Evolutionary conservation across 352 stramenopile genomes (phyloP), one percentile per base, ranked within the genome.

Genomic region (Phytopythium delawarense): DNA sequence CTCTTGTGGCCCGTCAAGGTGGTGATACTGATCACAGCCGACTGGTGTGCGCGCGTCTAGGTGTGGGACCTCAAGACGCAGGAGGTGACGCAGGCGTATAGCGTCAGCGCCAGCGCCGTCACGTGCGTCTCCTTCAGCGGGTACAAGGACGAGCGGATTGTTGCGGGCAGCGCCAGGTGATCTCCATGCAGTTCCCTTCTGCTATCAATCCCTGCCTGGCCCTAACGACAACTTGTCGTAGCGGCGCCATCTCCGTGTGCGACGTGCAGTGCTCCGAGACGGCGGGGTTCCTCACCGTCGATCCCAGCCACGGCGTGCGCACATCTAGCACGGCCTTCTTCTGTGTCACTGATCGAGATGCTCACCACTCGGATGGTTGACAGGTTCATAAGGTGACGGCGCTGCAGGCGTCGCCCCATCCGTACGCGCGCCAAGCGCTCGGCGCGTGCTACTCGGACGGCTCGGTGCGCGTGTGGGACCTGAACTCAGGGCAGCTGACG

Each of bases 31-130:
- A 51, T 25, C n/a, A 4, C 8, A 23, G 11, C 1, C 39, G 20
- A 21, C 11, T 30, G 21, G 6, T 51, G n/a, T 32, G 30, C 15
- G 37, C 4, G 4, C 44, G 7, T 7, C 12, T 35, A 84, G 74
- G 52, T 92, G 15, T 92, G 81, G 83, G 81, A 91, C 37, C 69
- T 92, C 23, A 92, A 92, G 60, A 87, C 79, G 5, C 83, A 91
- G 48, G 75, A 91, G 50, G 61, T 89, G 37, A 84, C 75, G 40
- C 81, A 92, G 63, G 75, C 64, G 21, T 91, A 89, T 61, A 78
- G 64, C 51, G 74, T 87, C 57, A 85, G 81, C 57, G 70, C 79
- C 15, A 92, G 78, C 42, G 64, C 75, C 23, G 72, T 92, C 64
- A 87, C 75, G 4, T 86, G 70, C 9, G 77, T 92, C 25, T 66